Base-by-base conservation (phyloP, 306 rosid species). In the Rosa rugosa region DNA sequence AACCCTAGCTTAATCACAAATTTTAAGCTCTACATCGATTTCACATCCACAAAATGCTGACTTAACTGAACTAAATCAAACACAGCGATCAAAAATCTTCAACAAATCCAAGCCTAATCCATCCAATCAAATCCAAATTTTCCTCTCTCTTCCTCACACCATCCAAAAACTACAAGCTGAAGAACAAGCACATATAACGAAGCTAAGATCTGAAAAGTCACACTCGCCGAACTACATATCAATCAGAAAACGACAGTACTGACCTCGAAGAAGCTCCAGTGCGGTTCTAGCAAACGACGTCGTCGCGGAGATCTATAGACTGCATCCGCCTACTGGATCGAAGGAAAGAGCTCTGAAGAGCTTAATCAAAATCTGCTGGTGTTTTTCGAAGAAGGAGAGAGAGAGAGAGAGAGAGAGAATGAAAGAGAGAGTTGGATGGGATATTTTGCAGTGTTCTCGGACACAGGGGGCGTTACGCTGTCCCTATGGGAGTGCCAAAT, bases 161-260 rank as follows among this genome's bases (percentile, higher is more conserved):
- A 20, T 56, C 2, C 14, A 57, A 65, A 50, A 74, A 83, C 59
- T 74, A 20, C 45, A 40, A 67, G 40, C 41, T 27, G 13, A 60
- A 60, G 44, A 22, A 57, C 34, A 3, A 66, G 20, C 47, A 36
- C 44, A 40, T 70, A 62, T 27, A 77, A 80, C 20, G 27, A 11
- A 40, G 76, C 1, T 18, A 67, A 54, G 97, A 91, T 90, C 92
- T 90, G 85, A 57, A 76, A 70, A 72, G 7, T 14, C 65, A 69
- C 46, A 51, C 64, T 47, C 66, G 11, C 62, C 71, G 64, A 70
- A 84, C 82, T 47, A 69, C 56, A 77, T 64, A 74, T 49, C 73
- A 6, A 13, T 18, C 54, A 69, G 66, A 72, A 80, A 79, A 69
- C 14, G 8, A 22, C 8, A 23, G 42, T 79, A 83, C 86, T 51